These are phyloP conservation scores for Dichotomocladium elegans DNA, from an alignment of 371 early-diverging fungal genomes.

Conservation along the genomic window DNA sequence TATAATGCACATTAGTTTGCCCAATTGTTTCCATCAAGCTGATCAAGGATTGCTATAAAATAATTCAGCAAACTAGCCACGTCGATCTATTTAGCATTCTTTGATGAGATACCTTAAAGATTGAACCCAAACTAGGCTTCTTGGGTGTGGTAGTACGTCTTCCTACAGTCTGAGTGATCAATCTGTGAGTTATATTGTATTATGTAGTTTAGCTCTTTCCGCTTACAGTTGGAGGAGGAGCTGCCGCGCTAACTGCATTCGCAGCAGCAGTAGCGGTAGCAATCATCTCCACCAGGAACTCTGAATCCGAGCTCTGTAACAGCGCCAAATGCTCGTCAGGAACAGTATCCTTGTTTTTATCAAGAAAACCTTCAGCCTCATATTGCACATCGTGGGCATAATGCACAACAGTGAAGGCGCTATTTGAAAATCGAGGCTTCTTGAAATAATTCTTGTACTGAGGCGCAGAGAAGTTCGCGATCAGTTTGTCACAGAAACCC, in stretches of 20 bases:
- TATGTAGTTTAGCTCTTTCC: not conserved
- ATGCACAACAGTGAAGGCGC: slow-evolving; percentile 83
- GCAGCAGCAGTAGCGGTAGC: slow-evolving; percentile 53
- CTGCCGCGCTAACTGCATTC: slow-evolving; percentile 16
- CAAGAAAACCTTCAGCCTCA: slow-evolving; percentile 92
- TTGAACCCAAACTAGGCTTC: slow-evolving; percentile 88
- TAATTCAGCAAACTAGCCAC: no score
- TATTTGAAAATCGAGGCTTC: slow-evolving; percentile 85
- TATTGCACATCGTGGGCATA: slow-evolving; percentile 93
- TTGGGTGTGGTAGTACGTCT: slow-evolving; percentile 47
- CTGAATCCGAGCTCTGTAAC: slow-evolving; percentile 65
- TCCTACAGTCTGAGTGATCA: slow-evolving; percentile 7
- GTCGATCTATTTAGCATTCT: not conserved
- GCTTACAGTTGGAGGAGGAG: not conserved
- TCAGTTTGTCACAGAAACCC: slow-evolving; percentile 82
- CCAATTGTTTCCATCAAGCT: slow-evolving; percentile 93
- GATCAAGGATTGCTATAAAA: slow-evolving; percentile 66
- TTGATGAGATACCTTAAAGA: slow-evolving; percentile 50
- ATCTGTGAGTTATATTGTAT: not conserved
- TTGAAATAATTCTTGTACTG: slow-evolving; percentile 74
- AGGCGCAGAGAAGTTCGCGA: slow-evolving; percentile 69
- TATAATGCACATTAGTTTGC: slow-evolving; percentile 94
- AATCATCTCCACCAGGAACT: slow-evolving; percentile 76
- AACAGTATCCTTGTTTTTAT: slow-evolving; percentile 98
- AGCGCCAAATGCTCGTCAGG: slow-evolving; percentile 85